Evolutionary conservation across 495 filamentous ascomycete genomes (phyloP), one percentile per base, ranked within the genome.

Genomic region (Daldinia vernicosa): DNA sequence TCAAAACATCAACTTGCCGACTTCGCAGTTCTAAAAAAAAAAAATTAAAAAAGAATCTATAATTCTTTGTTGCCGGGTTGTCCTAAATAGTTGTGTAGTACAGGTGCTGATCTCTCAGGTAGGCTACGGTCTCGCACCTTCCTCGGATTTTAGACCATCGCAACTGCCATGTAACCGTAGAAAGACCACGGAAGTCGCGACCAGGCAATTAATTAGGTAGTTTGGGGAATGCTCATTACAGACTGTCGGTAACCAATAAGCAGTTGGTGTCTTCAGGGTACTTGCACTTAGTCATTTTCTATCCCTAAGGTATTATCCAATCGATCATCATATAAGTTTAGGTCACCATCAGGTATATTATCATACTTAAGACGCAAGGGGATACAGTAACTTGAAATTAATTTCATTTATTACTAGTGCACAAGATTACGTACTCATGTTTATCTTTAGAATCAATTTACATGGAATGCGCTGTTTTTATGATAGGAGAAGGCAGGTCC

Each of bases 241-340:
- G 19, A 26, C 11, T 59, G 19, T 59, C 33, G 56, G 56, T 43
- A 59, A 43, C 56, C 37, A 59, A 59, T 59, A 5, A 43, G 12
- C 3, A 43, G 17, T 8, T 1, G 5, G 0, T 11, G 1, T 24
- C 24, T 32, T 24, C 22, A 43, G 12, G 12, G 4, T 26, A 35
- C 32, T 35, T 24, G 28, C 22, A 52, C 24, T 52, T 28, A 19
- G 14, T 45, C 40, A 45, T 45, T 45, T 45, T 9, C 40, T 9
- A 45, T 45, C 40, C 32, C 32, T 33, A 33, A 33, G 32, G 12
- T 35, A 14, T 35, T 12, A 35, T 35, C 33, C 12, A 12, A 28
- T 0, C 6, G 28, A 28, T 28, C 28, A 28, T 28, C 28, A 28
- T 7, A 6, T 28, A 28, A 28, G 30, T 32, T 32, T 32, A 32